Conservation (phyloP, 768 basidiomycete species). For the Coprinopsis marcescibilis region DNA sequence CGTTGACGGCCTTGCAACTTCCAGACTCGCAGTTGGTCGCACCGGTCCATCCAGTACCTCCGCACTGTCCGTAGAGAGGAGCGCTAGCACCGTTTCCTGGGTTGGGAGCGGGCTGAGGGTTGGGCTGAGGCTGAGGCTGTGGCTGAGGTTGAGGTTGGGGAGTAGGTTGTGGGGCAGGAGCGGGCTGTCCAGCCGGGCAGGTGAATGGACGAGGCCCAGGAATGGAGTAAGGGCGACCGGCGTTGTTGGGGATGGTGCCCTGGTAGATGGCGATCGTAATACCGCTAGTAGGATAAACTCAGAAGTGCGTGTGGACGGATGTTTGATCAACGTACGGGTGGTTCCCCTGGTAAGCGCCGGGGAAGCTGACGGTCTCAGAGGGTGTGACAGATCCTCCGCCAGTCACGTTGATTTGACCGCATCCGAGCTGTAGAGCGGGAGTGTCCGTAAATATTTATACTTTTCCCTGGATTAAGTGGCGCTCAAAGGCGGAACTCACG, state of each 20-base stretch:
- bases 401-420: slow-evolving; percentile 11
- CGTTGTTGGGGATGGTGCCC: slow-evolving; percentile 9
- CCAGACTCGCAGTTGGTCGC: slow-evolving; percentile 42
- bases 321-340: slow-evolving; percentile 5
- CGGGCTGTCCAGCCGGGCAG: slow-evolving; percentile 3
- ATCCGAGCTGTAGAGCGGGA: slow-evolving; percentile 6
- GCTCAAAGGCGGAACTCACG: neutral
- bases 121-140: neutral
- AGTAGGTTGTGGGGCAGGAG: neutral
- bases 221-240: slow-evolving; percentile 10
- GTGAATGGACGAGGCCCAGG: slow-evolving; percentile 7
- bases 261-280: slow-evolving; percentile 15
- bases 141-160: neutral
- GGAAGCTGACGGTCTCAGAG: slow-evolving; percentile 8
- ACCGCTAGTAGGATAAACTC: neutral
- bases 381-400: slow-evolving; percentile 6
- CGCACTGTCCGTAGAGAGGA: slow-evolving; percentile 32
- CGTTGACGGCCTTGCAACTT: slow-evolving; percentile 51
- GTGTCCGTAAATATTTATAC: neutral
- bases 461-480: neutral
- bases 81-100: neutral
- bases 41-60: slow-evolving; percentile 46
- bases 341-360: slow-evolving; percentile 8
- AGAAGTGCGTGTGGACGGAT: neutral
- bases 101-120: neutral